A percentile compares a stretch with the other conserved stretches of the same genome.
These are phyloP conservation scores for Pulveroboletus ravenelii DNA, from an alignment of 768 basidiomycete genomes.

Conservation along the genomic window DNA sequence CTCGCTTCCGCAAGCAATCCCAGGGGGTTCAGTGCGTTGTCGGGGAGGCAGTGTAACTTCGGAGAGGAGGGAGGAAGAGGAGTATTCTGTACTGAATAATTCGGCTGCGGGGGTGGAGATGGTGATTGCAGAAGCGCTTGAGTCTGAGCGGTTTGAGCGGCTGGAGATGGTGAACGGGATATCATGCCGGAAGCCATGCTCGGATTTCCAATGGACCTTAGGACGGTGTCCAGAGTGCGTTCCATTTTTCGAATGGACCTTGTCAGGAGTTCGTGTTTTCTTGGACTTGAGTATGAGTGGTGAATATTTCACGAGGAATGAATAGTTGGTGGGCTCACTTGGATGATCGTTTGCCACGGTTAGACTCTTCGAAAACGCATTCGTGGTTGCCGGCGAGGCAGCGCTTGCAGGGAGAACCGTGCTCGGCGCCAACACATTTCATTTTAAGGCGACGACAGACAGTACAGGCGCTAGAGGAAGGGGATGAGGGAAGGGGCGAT, in stretches of 20 bases:
- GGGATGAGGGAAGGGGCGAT: slow-evolving; percentile 8
- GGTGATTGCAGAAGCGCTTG: slow-evolving; percentile 55
- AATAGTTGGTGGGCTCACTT: slow-evolving; percentile 46
- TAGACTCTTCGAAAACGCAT: slow-evolving; percentile 95
- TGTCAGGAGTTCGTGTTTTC: slow-evolving; percentile 80
- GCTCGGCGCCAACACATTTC: slow-evolving; percentile 89
- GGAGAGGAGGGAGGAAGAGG: slow-evolving; percentile 53
- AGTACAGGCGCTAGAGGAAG: slow-evolving; percentile 68
- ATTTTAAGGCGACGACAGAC: slow-evolving; percentile 90
- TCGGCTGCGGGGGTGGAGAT: slow-evolving; percentile 45
- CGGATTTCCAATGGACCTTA: slow-evolving; percentile 84
- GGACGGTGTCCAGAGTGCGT: slow-evolving; percentile 84
- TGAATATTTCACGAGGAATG: slow-evolving; percentile 24
- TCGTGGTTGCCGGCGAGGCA: slow-evolving; percentile 77
- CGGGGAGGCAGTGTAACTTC: slow-evolving; percentile 85
- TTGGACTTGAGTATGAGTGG: slow-evolving; percentile 36
- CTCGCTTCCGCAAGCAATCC: slow-evolving; percentile 91
- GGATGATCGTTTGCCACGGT: slow-evolving; percentile 85
- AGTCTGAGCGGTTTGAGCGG: slow-evolving; percentile 42
- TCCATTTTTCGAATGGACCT: slow-evolving; percentile 88
- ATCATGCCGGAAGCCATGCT: slow-evolving; percentile 73
- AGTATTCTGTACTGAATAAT: slow-evolving; percentile 21
- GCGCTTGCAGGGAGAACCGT: slow-evolving; percentile 88
- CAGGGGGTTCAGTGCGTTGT: slow-evolving; percentile 88
- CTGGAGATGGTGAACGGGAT: slow-evolving; percentile 77